phyloP scores from a whole-genome alignment of 495 filamentous ascomycete species.

The Xylaria nigripes region DNA sequence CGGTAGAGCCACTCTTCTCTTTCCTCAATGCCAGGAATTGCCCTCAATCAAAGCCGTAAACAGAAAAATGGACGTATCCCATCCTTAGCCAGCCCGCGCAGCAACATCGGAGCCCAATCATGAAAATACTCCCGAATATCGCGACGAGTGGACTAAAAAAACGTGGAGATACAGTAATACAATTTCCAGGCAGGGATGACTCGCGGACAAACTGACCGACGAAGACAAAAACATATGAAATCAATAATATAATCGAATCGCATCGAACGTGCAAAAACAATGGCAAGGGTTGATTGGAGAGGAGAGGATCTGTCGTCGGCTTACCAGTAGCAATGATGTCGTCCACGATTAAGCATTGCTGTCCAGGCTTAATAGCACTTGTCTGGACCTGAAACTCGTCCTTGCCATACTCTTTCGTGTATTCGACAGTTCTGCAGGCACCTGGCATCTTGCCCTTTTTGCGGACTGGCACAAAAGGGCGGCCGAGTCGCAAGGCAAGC shows the following conservation, averaged over 20 bases:
- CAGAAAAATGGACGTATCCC: neutral
- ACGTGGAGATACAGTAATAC: neutral
- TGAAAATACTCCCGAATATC: neutral
- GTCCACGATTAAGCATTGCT: slow-evolving; percentile 87
- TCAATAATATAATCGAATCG: slow-evolving; percentile 8
- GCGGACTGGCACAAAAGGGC: slow-evolving; percentile 87
- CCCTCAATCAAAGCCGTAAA: neutral
- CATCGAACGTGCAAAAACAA: neutral
- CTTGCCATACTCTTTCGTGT: slow-evolving; percentile 92
- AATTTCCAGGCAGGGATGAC: neutral
- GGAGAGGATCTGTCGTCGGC: slow-evolving; percentile 22
- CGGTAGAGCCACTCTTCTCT: neutral
- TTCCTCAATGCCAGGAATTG: neutral
- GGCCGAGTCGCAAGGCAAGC: slow-evolving; percentile 74
- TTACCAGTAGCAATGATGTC: slow-evolving; percentile 97
- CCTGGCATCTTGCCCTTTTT: slow-evolving; percentile 97
- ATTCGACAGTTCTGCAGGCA: slow-evolving; percentile 69
- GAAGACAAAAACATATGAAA: neutral
- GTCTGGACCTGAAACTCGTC: slow-evolving; percentile 95
- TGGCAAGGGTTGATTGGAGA: neutral
- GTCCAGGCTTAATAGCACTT: slow-evolving; percentile 73
- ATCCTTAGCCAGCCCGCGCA: neutral
- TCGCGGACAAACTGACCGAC: neutral
- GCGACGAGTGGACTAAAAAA: neutral
- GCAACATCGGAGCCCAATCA: neutral